A percentile compares a stretch with the other conserved stretches of the same genome.
These are phyloP conservation scores for Favolaschia claudopus DNA, from an alignment of 768 basidiomycete genomes.

Conservation along the genomic window DNA sequence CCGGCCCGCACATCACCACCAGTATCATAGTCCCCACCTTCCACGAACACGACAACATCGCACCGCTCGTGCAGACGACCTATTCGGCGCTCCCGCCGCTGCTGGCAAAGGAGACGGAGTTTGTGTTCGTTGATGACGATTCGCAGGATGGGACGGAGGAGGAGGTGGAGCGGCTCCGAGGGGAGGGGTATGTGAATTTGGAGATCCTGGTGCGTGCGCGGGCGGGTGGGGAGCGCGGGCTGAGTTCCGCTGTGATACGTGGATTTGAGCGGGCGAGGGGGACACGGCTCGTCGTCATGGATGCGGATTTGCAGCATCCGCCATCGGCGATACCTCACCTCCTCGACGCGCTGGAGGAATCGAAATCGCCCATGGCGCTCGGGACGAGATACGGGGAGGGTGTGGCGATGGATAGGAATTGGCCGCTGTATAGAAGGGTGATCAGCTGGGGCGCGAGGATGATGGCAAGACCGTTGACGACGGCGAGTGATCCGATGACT, in stretches of 20 bases:
- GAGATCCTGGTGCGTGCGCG: neutral
- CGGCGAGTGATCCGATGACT: constrained; percentile 12
- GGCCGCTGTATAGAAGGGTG: constrained; percentile 9
- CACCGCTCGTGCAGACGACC: neutral
- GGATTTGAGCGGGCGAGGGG: neutral
- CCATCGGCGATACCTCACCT: constrained; percentile 1
- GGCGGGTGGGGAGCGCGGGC: neutral
- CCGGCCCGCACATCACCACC: no score
- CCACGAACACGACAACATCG: constrained; percentile 11
- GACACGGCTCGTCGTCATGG: neutral
- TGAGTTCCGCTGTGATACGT: neutral
- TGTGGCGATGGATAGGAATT: constrained; percentile 8
- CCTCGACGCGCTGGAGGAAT: neutral
- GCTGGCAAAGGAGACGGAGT: neutral
- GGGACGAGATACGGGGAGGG: constrained; percentile 15
- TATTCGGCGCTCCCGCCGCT: neutral
- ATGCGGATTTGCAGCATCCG: constrained; percentile 10
- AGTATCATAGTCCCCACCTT: constrained; percentile 9
- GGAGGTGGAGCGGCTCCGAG: neutral
- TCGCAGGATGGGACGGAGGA: neutral
- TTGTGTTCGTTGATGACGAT: neutral
- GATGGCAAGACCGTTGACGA: constrained; percentile 10
- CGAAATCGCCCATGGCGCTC: constrained; percentile 3
- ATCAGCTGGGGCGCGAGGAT: constrained; percentile 9
- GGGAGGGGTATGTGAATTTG: neutral